A percentile compares a stretch with the other conserved stretches of the same genome.
These are phyloP conservation scores for Glomus cerebriforme DNA, from an alignment of 192 early-diverging fungal genomes.

Conservation along the genomic window DNA sequence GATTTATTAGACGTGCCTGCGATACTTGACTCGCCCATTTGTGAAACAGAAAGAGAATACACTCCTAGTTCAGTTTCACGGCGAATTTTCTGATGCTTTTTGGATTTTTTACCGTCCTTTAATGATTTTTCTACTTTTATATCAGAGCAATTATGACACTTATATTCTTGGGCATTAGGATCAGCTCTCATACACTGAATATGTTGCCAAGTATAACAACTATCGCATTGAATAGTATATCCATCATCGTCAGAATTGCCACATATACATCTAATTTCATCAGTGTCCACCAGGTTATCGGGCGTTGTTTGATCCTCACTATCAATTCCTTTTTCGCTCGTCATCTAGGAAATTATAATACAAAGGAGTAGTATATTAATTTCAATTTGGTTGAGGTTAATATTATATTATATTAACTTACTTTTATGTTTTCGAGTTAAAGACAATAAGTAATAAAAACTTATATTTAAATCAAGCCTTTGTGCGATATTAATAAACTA, in stretches of 20 bases:
- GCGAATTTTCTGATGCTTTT: conserved; percentile 42
- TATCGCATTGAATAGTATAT: conserved; percentile 95
- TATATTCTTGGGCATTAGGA: conserved; percentile 45
- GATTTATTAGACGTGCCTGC: conserved; percentile 35
- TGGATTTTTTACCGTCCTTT: conserved; percentile 53
- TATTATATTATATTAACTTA: not conserved
- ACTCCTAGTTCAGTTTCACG: conserved; percentile 7
- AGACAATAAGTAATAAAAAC: not conserved
- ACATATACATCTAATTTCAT: conserved; percentile 95
- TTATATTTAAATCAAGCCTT: not conserved
- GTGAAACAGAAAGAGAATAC: conserved; percentile 5
- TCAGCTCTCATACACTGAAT: conserved; percentile 78
- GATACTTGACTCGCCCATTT: conserved; percentile 33
- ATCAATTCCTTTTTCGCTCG: not conserved
- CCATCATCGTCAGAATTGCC: conserved; percentile 90
- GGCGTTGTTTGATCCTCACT: not conserved
- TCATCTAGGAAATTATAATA: not conserved
- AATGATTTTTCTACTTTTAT: conserved; percentile 76
- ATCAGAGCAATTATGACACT: conserved; percentile 85
- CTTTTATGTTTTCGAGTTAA: not conserved
- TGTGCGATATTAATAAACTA: not conserved
- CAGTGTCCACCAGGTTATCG: conserved; percentile 73
- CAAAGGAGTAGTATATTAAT: not conserved
- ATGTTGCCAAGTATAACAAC: conserved; percentile 96
- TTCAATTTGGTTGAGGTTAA: not conserved